Percentiles rank a stretch among this genome's conserved stretches.
Evolutionary conservation across 2,329 filamentous ascomycete genomes (phyloP).

Genomic region (Fusarium haematococcum): DNA sequence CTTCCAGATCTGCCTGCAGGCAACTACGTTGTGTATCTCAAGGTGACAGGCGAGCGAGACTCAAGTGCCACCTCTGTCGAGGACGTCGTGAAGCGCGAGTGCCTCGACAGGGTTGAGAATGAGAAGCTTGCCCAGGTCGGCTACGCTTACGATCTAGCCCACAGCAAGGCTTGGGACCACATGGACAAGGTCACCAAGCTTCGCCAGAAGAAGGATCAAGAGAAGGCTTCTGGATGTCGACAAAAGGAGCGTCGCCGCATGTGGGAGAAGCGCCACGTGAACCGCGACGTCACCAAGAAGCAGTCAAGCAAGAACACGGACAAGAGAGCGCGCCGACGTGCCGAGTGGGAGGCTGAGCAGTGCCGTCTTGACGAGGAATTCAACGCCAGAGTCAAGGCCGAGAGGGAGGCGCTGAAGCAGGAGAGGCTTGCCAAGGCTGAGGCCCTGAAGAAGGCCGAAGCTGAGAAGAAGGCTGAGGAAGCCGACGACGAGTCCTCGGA

Average conservation of each 20-base stretch:
- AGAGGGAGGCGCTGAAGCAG: slow-evolving; percentile 30
- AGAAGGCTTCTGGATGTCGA: slow-evolving; percentile 61
- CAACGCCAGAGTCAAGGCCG: slow-evolving; percentile 42
- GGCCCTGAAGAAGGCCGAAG: slow-evolving; percentile 34
- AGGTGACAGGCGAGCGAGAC: slow-evolving; percentile 63
- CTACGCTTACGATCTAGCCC: slow-evolving; percentile 69
- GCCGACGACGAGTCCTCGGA: slow-evolving; percentile 40
- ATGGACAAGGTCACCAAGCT: slow-evolving; percentile 63
- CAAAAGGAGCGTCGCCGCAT: slow-evolving; percentile 59
- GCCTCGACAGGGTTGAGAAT: slow-evolving; percentile 60
- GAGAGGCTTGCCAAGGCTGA: slow-evolving; percentile 32
- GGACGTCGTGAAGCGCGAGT: slow-evolving; percentile 67
- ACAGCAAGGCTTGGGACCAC: slow-evolving; percentile 67
- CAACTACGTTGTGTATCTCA: slow-evolving; percentile 68
- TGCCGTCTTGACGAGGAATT: slow-evolving; percentile 44
- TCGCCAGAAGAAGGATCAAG: slow-evolving; percentile 61
- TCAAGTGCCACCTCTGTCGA: slow-evolving; percentile 60
- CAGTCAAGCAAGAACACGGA: slow-evolving; percentile 54
- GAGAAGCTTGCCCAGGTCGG: slow-evolving; percentile 71
- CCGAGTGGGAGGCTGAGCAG: slow-evolving; percentile 43
- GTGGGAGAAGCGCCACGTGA: slow-evolving; percentile 63
- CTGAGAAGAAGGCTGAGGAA: slow-evolving; percentile 26
- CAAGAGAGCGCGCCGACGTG: slow-evolving; percentile 49
- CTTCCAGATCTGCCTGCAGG: slow-evolving; percentile 66
- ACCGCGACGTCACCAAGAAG: slow-evolving; percentile 55